Percentiles rank a stretch among this genome's conserved stretches.
phyloP scores from a whole-genome alignment of 768 basidiomycete genomes.

The Coprinellus micaceus region DNA sequence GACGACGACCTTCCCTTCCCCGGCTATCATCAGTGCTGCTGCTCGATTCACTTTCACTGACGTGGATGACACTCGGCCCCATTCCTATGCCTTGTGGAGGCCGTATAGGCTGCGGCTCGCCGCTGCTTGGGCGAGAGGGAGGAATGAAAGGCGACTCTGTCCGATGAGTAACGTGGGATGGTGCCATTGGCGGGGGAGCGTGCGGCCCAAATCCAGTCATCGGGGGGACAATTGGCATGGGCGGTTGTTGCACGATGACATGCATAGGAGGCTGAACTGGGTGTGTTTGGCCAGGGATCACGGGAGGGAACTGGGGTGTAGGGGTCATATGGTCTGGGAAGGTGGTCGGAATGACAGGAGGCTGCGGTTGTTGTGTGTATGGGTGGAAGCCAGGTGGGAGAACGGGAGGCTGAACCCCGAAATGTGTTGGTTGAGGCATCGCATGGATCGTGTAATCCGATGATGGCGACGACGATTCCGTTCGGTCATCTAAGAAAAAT shows the following conservation, averaged over 20 bases:
- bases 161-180: background rate
- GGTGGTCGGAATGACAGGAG: constrained; percentile 18
- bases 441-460: background rate
- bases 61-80: background rate
- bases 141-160: background rate
- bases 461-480: background rate
- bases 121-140: background rate
- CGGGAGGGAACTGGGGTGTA: constrained; percentile 4
- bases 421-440: constrained; percentile 2
- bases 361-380: constrained; percentile 6
- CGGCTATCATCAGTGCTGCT: background rate
- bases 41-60: background rate
- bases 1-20: background rate
- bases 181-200: constrained; percentile 19
- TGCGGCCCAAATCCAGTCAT: background rate
- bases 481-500: background rate
- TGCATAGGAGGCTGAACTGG: background rate
- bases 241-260: background rate
- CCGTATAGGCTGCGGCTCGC: background rate
- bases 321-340: constrained; percentile 6
- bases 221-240: background rate
- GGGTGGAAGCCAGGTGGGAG: background rate
- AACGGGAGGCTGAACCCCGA: background rate
- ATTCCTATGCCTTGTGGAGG: background rate
- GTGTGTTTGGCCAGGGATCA: background rate